Evolutionary conservation across 2,329 filamentous ascomycete species (phyloP), one percentile per base, ranked within the genome.

Genomic region (Acarospora socialis): DNA sequence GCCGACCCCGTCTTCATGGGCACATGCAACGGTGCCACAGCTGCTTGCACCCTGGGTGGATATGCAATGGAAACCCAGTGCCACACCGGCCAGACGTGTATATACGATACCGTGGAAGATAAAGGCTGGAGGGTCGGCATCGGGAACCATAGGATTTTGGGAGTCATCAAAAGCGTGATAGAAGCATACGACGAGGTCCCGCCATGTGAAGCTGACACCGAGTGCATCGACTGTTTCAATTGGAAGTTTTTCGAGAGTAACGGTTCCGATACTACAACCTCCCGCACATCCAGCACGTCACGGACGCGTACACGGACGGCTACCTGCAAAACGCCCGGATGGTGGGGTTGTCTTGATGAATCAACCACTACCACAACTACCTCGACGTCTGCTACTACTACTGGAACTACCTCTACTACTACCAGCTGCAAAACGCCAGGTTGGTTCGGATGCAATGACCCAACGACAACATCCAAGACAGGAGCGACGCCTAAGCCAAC

Each of bases 241-340:
- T 95, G 90, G 90, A 92, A 93, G 48, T 92, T 84, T 64, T 92
- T 82, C 49, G 78, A 86, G 54, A 92, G 84, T 52, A 94, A 94
- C 51, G 80, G 80, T 18, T 90, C 81, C 2, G 78, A 86, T 41
- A 68, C 66, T 1, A 83, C 75, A 0, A 80, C 77, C 0, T 73
- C 73, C 0, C 65, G 52, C 0, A 63, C 71, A 2, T 63, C 60
- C 3, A 65, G 67, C 1, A 65, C 66, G 2, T 73, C 70, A 3
- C 68, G 68, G 25, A 79, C 73, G 3, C 56, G 68, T 31, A 84
- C 77, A 1, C 68, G 83, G 26, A 93, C 86, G 0, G 74, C 77
- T 33, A 93, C 83, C 0, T 93, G 86, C 57, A 70, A 90, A 54
- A 93, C 86, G 2, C 86, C 86, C 17, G 83, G 86, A 4, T 93